Base-by-base conservation (phyloP, 352 stramenopile genomes). In the Globisporangium spinosum region DNA sequence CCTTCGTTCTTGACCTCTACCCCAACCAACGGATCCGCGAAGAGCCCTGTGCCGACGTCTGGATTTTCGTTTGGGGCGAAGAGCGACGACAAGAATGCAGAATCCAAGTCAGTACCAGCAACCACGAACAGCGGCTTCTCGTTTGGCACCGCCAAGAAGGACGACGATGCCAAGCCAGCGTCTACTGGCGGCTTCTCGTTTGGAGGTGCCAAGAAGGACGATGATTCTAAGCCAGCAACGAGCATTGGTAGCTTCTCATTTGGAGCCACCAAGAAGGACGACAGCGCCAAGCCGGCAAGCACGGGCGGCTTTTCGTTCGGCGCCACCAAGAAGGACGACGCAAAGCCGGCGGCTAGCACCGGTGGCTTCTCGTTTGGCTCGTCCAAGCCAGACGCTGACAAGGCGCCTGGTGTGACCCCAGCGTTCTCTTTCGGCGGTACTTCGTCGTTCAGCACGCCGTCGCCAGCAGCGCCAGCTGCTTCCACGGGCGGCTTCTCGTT, bases 231-330 rank as follows among this genome's bases (percentile, higher is more conserved):
- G 23, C n/a, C 62, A 17, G 32, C 62, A 10, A 3, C 70, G 27
- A 68, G 64, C 29, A 57, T 68, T 17, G 2, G 27, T 20, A 77
- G 72, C 3, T 82, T 87, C 55, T 84, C 78, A 8, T 88, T 89
- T 62, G 80, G 79, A 29, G 70, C 54, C 77, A 23, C 70, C 76
- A 54, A 70, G 40, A 47, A 62, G 10, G 49, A 60, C 68, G 12
- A 27, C 54, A 32, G 55, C 61, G 9, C n/a, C 6, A 63, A 64
- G 40, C 38, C 38, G 40, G 58, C 58, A 9, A 22, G 3, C 38
- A 67, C 68, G 22, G 59, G 75, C 25, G 78, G 75, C 7, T 84
- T 88, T 43, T 85, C 79, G 6, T 88, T 89, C 62, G 78, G 80
- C 35, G 17, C 65, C 59, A 34, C 65, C 45, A 57, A 65, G 35